These are phyloP conservation scores for Penicillium corylophilum DNA, from an alignment of 2,329 filamentous ascomycete genomes.

Conservation along the genomic window DNA sequence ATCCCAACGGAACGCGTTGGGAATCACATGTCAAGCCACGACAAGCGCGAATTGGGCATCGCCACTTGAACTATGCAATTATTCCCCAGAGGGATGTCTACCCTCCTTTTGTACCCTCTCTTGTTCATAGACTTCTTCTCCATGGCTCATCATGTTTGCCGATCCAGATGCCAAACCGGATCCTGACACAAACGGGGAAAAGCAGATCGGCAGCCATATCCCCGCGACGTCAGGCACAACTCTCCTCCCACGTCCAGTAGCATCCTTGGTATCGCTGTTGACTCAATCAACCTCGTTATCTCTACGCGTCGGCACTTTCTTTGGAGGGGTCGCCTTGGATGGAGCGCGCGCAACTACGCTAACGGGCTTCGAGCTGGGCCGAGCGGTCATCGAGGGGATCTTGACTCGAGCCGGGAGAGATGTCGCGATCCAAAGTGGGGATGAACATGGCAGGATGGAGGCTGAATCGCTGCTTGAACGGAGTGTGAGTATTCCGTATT, in stretches of 20 bases:
- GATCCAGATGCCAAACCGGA: too few relatives aligned
- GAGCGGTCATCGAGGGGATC: constrained; percentile 46
- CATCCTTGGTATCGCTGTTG: constrained; percentile 45
- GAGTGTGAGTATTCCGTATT: constrained; percentile 40
- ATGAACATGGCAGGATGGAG: constrained; percentile 44
- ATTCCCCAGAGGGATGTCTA: neutral
- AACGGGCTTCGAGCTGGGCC: constrained; percentile 46
- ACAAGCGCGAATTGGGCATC: neutral
- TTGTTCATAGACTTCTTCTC: neutral
- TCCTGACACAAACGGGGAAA: neutral
- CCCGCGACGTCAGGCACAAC: constrained; percentile 34
- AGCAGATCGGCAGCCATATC: constrained; percentile 19
- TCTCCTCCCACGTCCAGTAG: constrained; percentile 45
- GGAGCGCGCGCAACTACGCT: constrained; percentile 46
- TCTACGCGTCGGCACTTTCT: constrained; percentile 44
- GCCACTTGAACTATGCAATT: neutral
- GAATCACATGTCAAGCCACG: constrained; percentile 15
- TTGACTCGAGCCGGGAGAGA: constrained; percentile 46
- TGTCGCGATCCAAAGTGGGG: constrained; percentile 47
- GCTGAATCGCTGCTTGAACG: constrained; percentile 47
- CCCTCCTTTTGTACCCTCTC: neutral
- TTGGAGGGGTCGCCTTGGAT: constrained; percentile 46
- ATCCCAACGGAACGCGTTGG: constrained; percentile 12
- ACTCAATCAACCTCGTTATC: constrained; percentile 48
- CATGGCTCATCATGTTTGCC: constrained; percentile 18